These are phyloP conservation scores for Vachellia pachyceras DNA, from an alignment of 306 rosid species.

Conservation along the genomic window DNA sequence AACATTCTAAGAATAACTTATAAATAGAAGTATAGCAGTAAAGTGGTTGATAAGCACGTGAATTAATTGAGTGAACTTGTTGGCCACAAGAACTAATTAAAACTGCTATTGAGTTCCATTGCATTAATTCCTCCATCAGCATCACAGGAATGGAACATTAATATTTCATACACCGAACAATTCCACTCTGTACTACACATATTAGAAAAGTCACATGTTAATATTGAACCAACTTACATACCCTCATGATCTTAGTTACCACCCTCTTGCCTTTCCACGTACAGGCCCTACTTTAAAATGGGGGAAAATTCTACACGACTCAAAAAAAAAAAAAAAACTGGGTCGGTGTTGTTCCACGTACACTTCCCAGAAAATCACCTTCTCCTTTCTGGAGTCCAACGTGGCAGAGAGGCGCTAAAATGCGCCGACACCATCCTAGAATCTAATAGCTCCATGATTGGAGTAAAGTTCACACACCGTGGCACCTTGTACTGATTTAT, in stretches of 20 bases:
- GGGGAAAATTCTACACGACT: conserved; percentile 23
- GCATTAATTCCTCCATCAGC: conserved; percentile 23
- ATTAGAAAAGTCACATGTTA: conserved; percentile 39
- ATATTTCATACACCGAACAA: conserved; percentile 18
- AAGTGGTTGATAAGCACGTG: not conserved
- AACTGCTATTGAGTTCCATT: not conserved
- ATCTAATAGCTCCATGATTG: conserved; percentile 65
- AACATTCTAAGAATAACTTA: too few relatives aligned
- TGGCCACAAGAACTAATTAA: not conserved
- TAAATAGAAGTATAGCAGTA: too few relatives aligned
- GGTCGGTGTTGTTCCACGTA: conserved; percentile 7
- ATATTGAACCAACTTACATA: conserved; percentile 42
- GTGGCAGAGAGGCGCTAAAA: conserved; percentile 54
- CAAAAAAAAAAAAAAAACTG: not conserved
- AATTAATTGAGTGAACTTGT: not conserved
- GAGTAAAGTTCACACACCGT: conserved; percentile 77
- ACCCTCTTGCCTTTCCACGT: not conserved
- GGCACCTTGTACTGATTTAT: conserved; percentile 87
- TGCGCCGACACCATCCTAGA: conserved; percentile 59
- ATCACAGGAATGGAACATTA: not conserved
- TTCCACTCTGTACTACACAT: conserved; percentile 11
- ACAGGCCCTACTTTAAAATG: conserved; percentile 25
- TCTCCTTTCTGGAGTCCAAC: conserved; percentile 59
- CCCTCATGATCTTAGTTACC: not conserved
- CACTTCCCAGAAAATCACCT: conserved; percentile 20